Base-by-base conservation (phyloP, 2,329 filamentous ascomycete species). In the Simplicillium aogashimaense region DNA sequence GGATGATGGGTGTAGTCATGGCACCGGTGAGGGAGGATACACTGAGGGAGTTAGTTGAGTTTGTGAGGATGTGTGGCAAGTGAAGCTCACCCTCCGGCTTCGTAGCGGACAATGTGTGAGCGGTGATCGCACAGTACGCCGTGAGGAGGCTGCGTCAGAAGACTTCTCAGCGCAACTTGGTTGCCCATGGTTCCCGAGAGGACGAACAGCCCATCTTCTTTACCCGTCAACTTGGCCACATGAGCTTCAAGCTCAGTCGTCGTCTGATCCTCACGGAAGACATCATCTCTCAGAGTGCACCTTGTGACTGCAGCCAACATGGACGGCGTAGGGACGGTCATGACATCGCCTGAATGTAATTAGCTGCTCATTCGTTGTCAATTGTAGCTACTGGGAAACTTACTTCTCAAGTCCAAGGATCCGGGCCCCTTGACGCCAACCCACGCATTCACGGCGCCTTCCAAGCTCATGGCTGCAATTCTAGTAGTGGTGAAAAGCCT, bases 131-230 rank as follows among this genome's bases (percentile, higher is more conserved):
- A 86, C 8, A 95, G 65, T 5, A 95, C 76, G 7, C 76, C 75
- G 57, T 94, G 79, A 0, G 90, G 90, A 12, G 89, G 88, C 44
- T 86, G 82, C 1, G 69, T 74, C 12, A 95, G 71, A 43, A 92
- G 83, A 2, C 84, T 74, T 31, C 89, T 78, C 33, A 95, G 71
- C 1, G 83, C 81, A 14, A 95, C 69, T 58, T 95, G 88, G 63
- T 95, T 95, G 32, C 87, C 88, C 88, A 95, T 95, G 4, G 89
- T 95, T 3, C 90, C 90, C 0, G 86, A 92, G 43, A 94, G 70
- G 41, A 95, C 86, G 40, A 95, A 80, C 4, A 95, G 69, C 0
- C 76, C 83, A 7, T 78, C 78, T 52, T 88, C 81, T 51, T 94
- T 88, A 49, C 78, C 78, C 1, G 86, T 76, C 3, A 94, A 71